Conservation (phyloP, 306 rosid genomes). For the Lagenaria siceraria region DNA sequence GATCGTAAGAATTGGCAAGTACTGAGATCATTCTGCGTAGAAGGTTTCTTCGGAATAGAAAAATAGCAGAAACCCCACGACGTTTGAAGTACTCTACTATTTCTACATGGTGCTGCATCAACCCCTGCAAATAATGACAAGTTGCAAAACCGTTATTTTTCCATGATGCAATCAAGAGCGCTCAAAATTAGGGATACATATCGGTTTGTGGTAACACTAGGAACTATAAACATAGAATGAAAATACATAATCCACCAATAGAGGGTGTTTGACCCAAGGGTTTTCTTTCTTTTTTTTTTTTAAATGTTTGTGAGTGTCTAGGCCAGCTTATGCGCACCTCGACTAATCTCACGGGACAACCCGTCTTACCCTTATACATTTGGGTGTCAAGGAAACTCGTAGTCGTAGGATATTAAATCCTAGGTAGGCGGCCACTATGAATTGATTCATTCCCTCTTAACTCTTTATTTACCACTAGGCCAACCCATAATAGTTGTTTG, state of each 20-base stretch:
- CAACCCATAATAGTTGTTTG: no score
- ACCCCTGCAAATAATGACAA: constrained; percentile 43
- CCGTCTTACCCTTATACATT: no score
- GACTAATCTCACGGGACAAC: no score
- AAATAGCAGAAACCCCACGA: constrained; percentile 68
- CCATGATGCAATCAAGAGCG: background rate
- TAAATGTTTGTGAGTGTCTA: no score
- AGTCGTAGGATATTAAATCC: no score
- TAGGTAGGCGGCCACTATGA: no score
- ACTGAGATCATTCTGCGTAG: constrained; percentile 88
- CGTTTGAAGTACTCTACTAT: constrained; percentile 62
- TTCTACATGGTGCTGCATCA: constrained; percentile 74
- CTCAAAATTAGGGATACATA: background rate
- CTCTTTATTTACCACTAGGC: no score
- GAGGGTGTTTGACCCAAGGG: no score
- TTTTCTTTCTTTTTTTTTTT: no score
- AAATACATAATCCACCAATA: background rate
- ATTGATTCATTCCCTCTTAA: no score
- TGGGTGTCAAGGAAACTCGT: no score
- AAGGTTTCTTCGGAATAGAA: constrained; percentile 93
- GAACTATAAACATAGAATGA: background rate
- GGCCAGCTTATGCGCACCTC: no score
- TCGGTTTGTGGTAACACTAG: background rate
- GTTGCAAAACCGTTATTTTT: background rate
- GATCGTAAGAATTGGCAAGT: constrained; percentile 74